These are phyloP conservation scores for Pseudogymnoascus sp. DNA, from an alignment of 2,329 filamentous ascomycete genomes.

Conservation along the genomic window DNA sequence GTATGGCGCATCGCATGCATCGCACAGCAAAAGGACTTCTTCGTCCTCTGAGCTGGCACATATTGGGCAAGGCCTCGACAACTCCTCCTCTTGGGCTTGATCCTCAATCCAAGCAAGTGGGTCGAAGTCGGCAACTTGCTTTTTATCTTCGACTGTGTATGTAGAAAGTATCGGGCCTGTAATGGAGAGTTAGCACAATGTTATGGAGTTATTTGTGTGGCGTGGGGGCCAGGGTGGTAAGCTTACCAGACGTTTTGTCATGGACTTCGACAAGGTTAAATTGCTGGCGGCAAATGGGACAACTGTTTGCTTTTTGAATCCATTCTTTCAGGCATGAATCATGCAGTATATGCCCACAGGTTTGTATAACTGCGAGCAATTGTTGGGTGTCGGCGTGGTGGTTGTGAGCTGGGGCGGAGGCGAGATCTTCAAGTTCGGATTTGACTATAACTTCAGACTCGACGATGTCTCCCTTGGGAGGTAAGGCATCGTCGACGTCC, in stretches of 20 bases:
- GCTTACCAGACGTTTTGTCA: slow-evolving; percentile 69
- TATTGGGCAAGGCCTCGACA: slow-evolving; percentile 68
- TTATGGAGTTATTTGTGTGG: slow-evolving; percentile 6
- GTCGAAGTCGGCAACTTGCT: slow-evolving; percentile 85
- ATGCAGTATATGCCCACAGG: slow-evolving; percentile 88
- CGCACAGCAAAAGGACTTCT: slow-evolving; percentile 79
- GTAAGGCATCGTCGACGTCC: slow-evolving; percentile 36
- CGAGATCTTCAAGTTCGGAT: slow-evolving; percentile 1
- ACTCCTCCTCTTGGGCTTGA: slow-evolving; percentile 61
- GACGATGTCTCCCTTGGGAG: slow-evolving; percentile 21
- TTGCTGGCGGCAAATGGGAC: slow-evolving; percentile 85
- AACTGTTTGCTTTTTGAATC: slow-evolving; percentile 95
- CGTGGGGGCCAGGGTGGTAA: slow-evolving; percentile 14
- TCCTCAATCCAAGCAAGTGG: slow-evolving; percentile 65
- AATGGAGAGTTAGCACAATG: slow-evolving; percentile 13
- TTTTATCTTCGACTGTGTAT: slow-evolving; percentile 68
- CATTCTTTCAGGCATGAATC: slow-evolving; percentile 87
- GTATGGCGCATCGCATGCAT: slow-evolving; percentile 80
- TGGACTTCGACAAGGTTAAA: slow-evolving; percentile 88
- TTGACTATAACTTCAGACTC: slow-evolving; percentile 11
- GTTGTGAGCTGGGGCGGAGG: slow-evolving; percentile 18
- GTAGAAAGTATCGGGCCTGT: slow-evolving; percentile 47
- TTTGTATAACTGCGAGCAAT: slow-evolving; percentile 50
- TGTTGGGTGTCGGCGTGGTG: slow-evolving; percentile 13
- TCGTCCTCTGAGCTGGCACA: slow-evolving; percentile 76